phyloP scores from a whole-genome alignment of 1,284 basidiomycete genomes.

The Naganishia liquefaciens region DNA sequence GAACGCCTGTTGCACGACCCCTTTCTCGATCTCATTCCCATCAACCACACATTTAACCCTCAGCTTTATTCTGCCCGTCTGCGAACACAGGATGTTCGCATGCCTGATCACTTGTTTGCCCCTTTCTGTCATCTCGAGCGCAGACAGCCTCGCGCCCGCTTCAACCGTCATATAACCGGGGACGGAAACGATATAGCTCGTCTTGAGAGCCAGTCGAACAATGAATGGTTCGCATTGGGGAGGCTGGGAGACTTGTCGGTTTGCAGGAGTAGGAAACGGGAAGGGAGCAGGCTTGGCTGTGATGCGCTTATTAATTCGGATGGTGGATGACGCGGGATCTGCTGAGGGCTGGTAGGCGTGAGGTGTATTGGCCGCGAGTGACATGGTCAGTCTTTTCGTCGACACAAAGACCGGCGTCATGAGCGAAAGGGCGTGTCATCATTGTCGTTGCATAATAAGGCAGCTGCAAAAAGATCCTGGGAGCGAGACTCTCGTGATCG shows the following conservation, averaged over 20 bases:
- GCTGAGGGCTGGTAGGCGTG: conserved; percentile 4
- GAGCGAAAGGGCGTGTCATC: too few species aligned
- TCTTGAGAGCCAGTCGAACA: conserved; percentile 16
- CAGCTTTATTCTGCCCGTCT: not conserved
- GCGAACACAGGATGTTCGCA: conserved; percentile 11
- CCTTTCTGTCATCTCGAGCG: not conserved
- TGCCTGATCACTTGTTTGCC: conserved; percentile 15
- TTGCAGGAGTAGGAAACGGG: not conserved
- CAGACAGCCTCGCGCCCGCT: not conserved
- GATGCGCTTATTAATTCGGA: conserved; percentile 18
- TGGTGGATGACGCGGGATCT: not conserved
- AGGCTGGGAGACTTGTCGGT: too few species aligned
- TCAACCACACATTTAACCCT: conserved; percentile 2
- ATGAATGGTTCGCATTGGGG: not conserved
- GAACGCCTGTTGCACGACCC: conserved; percentile 1
- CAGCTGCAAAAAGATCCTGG: too few species aligned
- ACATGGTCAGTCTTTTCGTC: too few species aligned
- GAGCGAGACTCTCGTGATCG: too few species aligned
- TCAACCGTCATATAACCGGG: not conserved
- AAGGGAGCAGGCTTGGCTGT: conserved; percentile 9
- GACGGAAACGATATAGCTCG: conserved; percentile 10
- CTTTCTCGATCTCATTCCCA: not conserved
- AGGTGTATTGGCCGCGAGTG: not conserved
- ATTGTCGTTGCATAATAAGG: too few species aligned
- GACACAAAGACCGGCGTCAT: not conserved